Evolutionary conservation across 352 stramenopile species (phyloP), one percentile per base, ranked within the genome.

Genomic region (Phytophthora meadii): DNA sequence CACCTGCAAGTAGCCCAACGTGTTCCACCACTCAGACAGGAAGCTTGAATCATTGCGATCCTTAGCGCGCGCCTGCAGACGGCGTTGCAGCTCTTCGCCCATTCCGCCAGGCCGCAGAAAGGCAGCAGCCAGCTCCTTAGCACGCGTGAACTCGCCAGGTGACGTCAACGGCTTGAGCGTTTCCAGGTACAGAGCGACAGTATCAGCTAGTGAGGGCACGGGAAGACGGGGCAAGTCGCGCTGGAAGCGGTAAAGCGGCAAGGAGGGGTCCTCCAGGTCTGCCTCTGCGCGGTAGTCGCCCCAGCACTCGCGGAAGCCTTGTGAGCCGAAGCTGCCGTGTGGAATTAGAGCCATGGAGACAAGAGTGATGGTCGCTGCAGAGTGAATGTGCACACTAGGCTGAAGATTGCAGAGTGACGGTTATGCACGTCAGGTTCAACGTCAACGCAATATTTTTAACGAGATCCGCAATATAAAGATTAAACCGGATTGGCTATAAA

Each of bases 261-360:
- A 72, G 19, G 79, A 76, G 10, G 74, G 14, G 50, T 76, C 55
- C 47, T 94, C 82, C 22, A 89, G 68, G 65, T 94, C 89, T 39
- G 68, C 69, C 58, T 94, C 84, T 27, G 87, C 71, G 60, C 88
- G 89, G 50, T 94, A 94, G 72, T 98, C 94, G 70, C 98, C 94
- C 17, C 70, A 79, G 74, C 98, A 98, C 61, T 99, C 92, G 72
- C 97, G 97, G 79, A 98, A 98, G 74, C 97, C 98, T 32, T 66
- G 59, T 2, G 81, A 62, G 49, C 75, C 79, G 65, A 82, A 92
- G 49, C 8, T 51, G 41, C 57, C 45, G 19, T 48, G 44, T 41
- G 54, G 55, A 17, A 63, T 67, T n/a, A 53, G 28, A 37, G 61
- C 51, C 50, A 68, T 73, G 19, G 3, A 17, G 17, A 22, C 48